Base-by-base conservation (phyloP, 2,329 filamentous ascomycete genomes). In the Akanthomyces muscarius region DNA sequence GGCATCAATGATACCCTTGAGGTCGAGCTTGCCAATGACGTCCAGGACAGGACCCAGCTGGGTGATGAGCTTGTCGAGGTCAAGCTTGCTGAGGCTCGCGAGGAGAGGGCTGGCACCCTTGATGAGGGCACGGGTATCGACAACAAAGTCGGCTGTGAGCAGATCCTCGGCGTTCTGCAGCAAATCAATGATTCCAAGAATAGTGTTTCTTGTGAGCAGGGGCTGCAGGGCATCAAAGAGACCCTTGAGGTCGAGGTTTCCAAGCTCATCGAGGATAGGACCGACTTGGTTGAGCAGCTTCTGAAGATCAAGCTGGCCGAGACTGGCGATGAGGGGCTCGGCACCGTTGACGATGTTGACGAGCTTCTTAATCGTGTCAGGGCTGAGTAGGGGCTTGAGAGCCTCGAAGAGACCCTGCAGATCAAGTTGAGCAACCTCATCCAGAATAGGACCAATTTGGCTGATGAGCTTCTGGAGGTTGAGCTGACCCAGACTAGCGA, bases 141-240 rank as follows among this genome's bases (percentile, higher is more conserved):
- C 65, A 0, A 74, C 71, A 21, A 70, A 70, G n/a, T 69, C 66
- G n/a, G 63, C 64, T 0, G 69, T 71, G 1, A 75, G 63, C 0
- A 75, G 69, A 4, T 65, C 47, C 56, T 73, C 67, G 0, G 74
- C 71, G 42, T 77, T 71, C 8, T 72, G 69, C 5, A 77, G 68
- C 0, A 78, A 64, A 10, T 71, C 72, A 8, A 77, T 66, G n/a
- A 75, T 65, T 5, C 73, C 70, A 1, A 72, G 68, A 38, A 75
- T 66, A 0, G 70, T 71, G 1, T 74, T 69, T 41, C 68, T 68
- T 0, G 72, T 74, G 1, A 76, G 69, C 1, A 76, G 62, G 0
- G 74, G 73, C 7, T 66, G 62, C 0, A 75, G 53, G 2, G 73
- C 65, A 0, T 69, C 64, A 0, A 76, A 38, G 0, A 75, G 62